Evolutionary conservation across 768 basidiomycete species (phyloP), one percentile per base, ranked within the genome.

Genomic region (Crassisporium funariophilum): DNA sequence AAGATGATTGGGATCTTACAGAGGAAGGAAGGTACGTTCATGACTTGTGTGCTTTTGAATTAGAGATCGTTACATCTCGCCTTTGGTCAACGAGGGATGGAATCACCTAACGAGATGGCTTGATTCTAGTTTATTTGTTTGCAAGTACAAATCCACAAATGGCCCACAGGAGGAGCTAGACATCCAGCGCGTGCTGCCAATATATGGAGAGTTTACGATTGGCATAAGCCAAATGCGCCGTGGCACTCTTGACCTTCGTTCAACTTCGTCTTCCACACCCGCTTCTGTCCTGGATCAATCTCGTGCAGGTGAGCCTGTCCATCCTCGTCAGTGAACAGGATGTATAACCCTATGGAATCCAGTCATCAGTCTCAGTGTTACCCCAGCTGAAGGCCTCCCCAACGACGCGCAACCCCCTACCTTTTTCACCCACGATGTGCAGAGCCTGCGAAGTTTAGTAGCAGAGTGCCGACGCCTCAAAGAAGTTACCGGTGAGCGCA

Each of bases 351-450:
- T 15, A 38, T 31, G 23, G 17, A 16, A 29, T 13, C 17, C 50
- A 85, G 84, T 77, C 12, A 73, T 86, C 44, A 70, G 65, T 13
- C 63, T 87, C n/a, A 79, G 75, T 1, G 70, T 87, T 41, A 72
- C 68, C 17, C 67, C 76, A 8, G 77, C 74, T 5, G 69, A 73
- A 46, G 66, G 65, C 12, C 53, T 59, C n/a, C 27, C 46, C 16
- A 48, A 41, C 23, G 58, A 55, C 23, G 23, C 50, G 3, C 61
- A 63, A 33, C 68, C 76, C 3, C 61, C 78, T 8, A 66, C 70
- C 0, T 74, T 83, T 31, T 66, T 69, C 24, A 76, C 83, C 0
- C 58, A 66, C 16, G 74, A 85, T 57, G 69, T 74, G 0, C 72
- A 76, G 41, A 64, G 65, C 3, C 58, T 88, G 36, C 72, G 74